These are phyloP conservation scores for Diaporthe citrichinensis DNA, from an alignment of 2,329 filamentous ascomycete genomes.

Conservation along the genomic window DNA sequence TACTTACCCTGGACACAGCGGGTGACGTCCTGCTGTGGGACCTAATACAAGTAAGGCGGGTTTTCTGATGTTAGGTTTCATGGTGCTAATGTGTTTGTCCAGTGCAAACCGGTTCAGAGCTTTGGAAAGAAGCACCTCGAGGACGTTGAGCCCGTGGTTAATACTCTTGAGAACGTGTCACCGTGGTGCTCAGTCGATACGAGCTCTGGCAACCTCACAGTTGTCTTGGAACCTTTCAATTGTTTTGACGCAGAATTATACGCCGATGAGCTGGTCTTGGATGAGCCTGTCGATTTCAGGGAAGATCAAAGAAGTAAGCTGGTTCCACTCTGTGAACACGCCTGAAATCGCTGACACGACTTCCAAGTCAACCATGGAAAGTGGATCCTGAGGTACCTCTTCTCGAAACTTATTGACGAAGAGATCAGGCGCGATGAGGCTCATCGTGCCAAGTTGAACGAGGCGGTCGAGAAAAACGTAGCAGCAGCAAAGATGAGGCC, in stretches of 20 bases:
- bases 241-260: slow-evolving; percentile 99
- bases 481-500: slow-evolving; percentile 69
- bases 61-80: background rate
- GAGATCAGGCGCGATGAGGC: slow-evolving; percentile 86
- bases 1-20: slow-evolving; percentile 92
- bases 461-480: slow-evolving; percentile 71
- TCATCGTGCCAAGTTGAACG: slow-evolving; percentile 78
- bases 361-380: slow-evolving; percentile 89
- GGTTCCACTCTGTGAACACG: slow-evolving; percentile 1
- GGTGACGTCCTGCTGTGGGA: slow-evolving; percentile 98
- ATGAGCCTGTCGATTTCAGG: slow-evolving; percentile 83
- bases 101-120: slow-evolving; percentile 90
- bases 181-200: slow-evolving; percentile 98
- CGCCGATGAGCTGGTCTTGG: slow-evolving; percentile 85
- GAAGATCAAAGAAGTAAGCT: slow-evolving; percentile 92
- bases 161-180: slow-evolving; percentile 89
- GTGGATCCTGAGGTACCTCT: slow-evolving; percentile 95
- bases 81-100: slow-evolving; percentile 42
- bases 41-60: slow-evolving; percentile 77
- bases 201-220: slow-evolving; percentile 90
- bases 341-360: slow-evolving; percentile 40
- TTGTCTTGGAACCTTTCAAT: slow-evolving; percentile 92
- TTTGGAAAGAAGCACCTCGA: slow-evolving; percentile 96
- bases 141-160: slow-evolving; percentile 88
- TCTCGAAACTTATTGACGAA: slow-evolving; percentile 89